phyloP scores from a whole-genome alignment of 768 basidiomycete genomes.

The Lactarius vividus region DNA sequence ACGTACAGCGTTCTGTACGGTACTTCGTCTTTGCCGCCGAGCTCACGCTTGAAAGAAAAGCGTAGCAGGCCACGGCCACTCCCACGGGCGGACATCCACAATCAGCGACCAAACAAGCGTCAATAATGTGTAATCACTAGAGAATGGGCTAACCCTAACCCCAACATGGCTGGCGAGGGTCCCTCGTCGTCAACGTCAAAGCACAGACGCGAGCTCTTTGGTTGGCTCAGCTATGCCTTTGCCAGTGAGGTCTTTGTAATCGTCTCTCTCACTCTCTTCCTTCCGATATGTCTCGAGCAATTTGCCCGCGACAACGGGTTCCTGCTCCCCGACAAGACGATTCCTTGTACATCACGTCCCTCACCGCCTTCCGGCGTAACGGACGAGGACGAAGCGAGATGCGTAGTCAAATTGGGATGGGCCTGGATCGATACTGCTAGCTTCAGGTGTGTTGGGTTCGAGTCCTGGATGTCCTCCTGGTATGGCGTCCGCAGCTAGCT shows the following conservation, averaged over 20 bases:
- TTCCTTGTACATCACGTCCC: slow-evolving; percentile 46
- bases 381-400: slow-evolving; percentile 46
- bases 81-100: neutral
- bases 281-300: slow-evolving; percentile 83
- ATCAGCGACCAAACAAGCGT: slow-evolving; percentile 2
- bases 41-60: neutral
- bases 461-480: no score
- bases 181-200: slow-evolving; percentile 9
- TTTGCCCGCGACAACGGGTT: slow-evolving; percentile 88
- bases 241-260: slow-evolving; percentile 84
- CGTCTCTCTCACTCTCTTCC: slow-evolving; percentile 75
- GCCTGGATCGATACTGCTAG: slow-evolving; percentile 88
- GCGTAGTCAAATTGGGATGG: slow-evolving; percentile 82
- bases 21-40: slow-evolving; percentile 12
- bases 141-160: neutral
- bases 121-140: neutral
- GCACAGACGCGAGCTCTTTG: slow-evolving; percentile 45
- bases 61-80: neutral
- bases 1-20: slow-evolving; percentile 22
- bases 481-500: neutral
- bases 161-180: neutral
- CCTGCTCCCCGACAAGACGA: slow-evolving; percentile 61
- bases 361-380: slow-evolving; percentile 22
- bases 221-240: slow-evolving; percentile 85
- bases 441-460: slow-evolving; percentile 63